Evolutionary conservation across 164 flowering plant genomes (phyloP).

Genomic region (Vitis amurensis): DNA sequence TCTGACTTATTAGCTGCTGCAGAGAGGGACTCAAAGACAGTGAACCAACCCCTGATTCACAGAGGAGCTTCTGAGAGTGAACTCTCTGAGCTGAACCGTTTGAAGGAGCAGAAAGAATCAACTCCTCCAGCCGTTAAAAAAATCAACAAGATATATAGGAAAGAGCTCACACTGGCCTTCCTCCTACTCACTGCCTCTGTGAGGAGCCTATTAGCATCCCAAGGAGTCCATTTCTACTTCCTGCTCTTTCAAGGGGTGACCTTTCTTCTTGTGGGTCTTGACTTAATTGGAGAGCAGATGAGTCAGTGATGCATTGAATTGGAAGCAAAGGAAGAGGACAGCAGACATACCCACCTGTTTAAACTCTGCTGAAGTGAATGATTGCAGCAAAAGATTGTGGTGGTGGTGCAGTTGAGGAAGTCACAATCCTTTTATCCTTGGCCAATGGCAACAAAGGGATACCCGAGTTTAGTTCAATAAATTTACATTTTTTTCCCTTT

Average conservation of each 20-base stretch:
- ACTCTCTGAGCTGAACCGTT: constrained; percentile 48
- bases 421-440: not conserved
- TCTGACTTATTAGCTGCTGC: constrained; percentile 61
- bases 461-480: constrained; percentile 18
- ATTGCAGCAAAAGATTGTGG: not conserved
- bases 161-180: constrained; percentile 80
- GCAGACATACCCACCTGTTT: not conserved
- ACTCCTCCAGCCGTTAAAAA: constrained; percentile 39
- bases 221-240: constrained; percentile 90
- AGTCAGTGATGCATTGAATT: constrained; percentile 28
- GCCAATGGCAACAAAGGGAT: constrained; percentile 9
- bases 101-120: constrained; percentile 52
- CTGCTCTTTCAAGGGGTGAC: constrained; percentile 85
- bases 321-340: not conserved
- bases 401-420: not conserved
- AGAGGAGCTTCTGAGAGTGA: constrained; percentile 72
- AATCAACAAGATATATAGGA: constrained; percentile 61
- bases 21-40: constrained; percentile 55
- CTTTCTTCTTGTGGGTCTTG: constrained; percentile 88
- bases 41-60: constrained; percentile 38
- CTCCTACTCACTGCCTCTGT: constrained; percentile 78
- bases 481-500: not conserved
- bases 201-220: constrained; percentile 77
- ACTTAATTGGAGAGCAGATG: constrained; percentile 85
- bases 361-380: constrained; percentile 2